Conservation (phyloP, 106 monocot species). For the Triglochin maritima region DNA sequence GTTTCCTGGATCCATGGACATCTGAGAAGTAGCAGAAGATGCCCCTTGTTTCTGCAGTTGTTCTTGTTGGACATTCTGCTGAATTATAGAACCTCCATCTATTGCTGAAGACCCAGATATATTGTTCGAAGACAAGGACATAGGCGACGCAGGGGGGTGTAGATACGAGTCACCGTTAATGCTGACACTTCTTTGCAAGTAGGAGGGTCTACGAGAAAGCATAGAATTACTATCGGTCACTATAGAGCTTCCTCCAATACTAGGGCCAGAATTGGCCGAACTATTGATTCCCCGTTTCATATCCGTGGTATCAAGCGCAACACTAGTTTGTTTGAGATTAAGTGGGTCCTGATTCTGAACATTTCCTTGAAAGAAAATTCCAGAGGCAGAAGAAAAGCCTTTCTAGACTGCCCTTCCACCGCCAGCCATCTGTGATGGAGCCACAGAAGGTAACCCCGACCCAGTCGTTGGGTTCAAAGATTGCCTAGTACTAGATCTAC, state of each 20-base stretch:
- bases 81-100: conserved; percentile 65
- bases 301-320: conserved; percentile 22
- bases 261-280: conserved; percentile 67
- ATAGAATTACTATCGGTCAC: conserved; percentile 83
- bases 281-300: conserved; percentile 43
- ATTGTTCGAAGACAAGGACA: conserved; percentile 89
- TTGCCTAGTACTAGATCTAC: conserved; percentile 25
- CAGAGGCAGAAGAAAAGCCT: conserved; percentile 6
- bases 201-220: conserved; percentile 45
- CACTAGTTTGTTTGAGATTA: conserved; percentile 18
- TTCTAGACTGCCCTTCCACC: conserved; percentile 8
- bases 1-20: conserved; percentile 31
- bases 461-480: conserved; percentile 27
- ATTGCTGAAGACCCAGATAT: conserved; percentile 58
- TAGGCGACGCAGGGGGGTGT: conserved; percentile 70
- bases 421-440: conserved; percentile 3
- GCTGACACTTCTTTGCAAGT: conserved; percentile 68
- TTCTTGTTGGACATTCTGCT: conserved; percentile 49
- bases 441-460: conserved; percentile 16
- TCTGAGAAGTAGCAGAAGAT: conserved; percentile 43
- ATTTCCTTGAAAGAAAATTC: conserved; percentile 36
- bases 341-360: conserved; percentile 15
- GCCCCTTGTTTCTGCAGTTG: conserved; percentile 45
- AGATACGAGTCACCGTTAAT: conserved; percentile 68
- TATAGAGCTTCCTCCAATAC: conserved; percentile 80